Evolutionary conservation across 176 grass and related monocot genomes (phyloP), one percentile per base, ranked within the genome.

Genomic region (Zea luxurians): DNA sequence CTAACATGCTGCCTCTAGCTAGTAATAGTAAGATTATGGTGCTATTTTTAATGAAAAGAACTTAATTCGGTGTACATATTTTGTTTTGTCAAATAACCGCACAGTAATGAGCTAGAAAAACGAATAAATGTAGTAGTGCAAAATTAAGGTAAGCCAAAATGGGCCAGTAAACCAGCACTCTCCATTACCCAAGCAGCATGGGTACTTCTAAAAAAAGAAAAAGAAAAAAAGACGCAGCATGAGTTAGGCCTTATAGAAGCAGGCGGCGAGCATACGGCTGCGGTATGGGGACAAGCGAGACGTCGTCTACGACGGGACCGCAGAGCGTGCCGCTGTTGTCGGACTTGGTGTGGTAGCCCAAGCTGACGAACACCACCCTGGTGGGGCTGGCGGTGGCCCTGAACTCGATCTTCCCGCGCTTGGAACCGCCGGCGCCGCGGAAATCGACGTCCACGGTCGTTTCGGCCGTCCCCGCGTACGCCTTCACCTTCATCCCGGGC

Each of bases 271-370:
- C 36, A 7, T 11, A 10, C 10, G 49, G 67, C 34, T 4, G 69
- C 44, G 68, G 60, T 17, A 58, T 70, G 63, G 18, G 13, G 57
- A 92, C 55, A 60, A 89, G 83, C 5, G 71, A 76, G 18, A 78
- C 69, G 66, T 89, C 76, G 18, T 92, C 90, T 3, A 89, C 40
- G 46, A 89, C 53, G 2, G 90, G 90, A 2, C 90, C 86, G 68
- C 90, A 92, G 10, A 92, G 80, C 53, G 90, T 83, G 5, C 86
- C 90, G 45, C 89, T 70, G 67, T 48, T 70, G n/a, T 92, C 90
- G 11, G 38, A 57, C 83, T 78, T 81, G 38, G 44, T 81, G 79
- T 78, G 65, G 60, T 92, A 78, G 52, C 76, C 62, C 65, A 45
- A 11, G 83, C 86, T 89, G 4, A 71, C 47, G 77, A 92, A 78